phyloP scores from a whole-genome alignment of 2,329 filamentous ascomycete genomes.

The Xylaria sp. region DNA sequence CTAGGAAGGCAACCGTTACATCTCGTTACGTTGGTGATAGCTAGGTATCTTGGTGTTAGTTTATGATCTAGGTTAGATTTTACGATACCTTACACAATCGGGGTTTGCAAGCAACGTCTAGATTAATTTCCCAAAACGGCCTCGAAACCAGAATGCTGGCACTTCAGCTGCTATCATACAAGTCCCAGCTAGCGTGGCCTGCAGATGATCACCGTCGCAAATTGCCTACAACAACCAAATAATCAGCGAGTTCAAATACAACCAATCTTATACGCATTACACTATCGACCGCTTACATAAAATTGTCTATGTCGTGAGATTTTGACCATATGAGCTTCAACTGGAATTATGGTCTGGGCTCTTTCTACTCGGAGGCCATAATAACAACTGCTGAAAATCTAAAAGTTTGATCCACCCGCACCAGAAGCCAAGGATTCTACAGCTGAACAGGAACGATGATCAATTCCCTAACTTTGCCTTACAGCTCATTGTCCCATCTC shows the following conservation, averaged over 20 bases:
- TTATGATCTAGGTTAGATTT: neutral
- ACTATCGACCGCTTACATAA: slow-evolving; percentile 23
- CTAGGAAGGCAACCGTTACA: neutral
- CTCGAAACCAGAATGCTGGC: slow-evolving; percentile 1
- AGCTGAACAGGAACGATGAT: slow-evolving; percentile 28
- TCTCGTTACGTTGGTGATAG: neutral
- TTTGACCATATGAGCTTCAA: neutral
- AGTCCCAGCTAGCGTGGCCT: slow-evolving; percentile 8
- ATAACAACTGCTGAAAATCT: neutral
- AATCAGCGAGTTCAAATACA: slow-evolving; percentile 16
- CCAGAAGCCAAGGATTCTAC: slow-evolving; percentile 8
- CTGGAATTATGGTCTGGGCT: neutral
- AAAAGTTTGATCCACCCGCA: neutral
- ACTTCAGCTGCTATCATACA: slow-evolving; percentile 14
- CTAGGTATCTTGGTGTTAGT: neutral
- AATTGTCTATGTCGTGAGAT: neutral
- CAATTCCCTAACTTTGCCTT: slow-evolving; percentile 9
- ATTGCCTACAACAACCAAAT: slow-evolving; percentile 23
- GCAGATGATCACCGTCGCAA: slow-evolving; percentile 20
- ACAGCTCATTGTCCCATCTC: neutral
- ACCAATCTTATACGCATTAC: slow-evolving; percentile 23
- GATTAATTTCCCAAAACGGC: slow-evolving; percentile 18
- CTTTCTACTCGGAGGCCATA: neutral
- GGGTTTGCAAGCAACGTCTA: neutral
- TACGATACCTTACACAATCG: neutral